Conservation (phyloP, 495 filamentous ascomycete species). For the Talaromyces proteolyticus region DNA sequence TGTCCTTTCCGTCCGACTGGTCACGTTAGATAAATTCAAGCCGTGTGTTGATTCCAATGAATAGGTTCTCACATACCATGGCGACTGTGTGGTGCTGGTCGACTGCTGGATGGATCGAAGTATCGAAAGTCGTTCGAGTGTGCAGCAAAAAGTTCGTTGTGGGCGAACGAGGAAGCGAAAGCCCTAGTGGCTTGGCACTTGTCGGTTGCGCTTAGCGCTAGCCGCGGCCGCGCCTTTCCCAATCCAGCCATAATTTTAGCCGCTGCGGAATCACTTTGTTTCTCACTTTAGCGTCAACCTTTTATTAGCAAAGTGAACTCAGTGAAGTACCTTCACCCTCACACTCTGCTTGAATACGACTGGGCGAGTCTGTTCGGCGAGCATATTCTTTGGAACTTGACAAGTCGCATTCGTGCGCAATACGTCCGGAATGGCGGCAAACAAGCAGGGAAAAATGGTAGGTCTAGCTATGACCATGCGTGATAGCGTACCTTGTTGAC, state of each 20-base stretch:
- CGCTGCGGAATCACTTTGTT: no score
- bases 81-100: slow-evolving; percentile 40
- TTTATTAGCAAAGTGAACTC: no score
- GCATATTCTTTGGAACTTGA: slow-evolving; percentile 48
- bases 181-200: slow-evolving; percentile 32
- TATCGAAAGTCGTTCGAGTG: slow-evolving; percentile 17
- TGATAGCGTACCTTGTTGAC: slow-evolving; percentile 43
- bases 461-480: slow-evolving; percentile 23
- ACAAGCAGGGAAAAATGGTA: slow-evolving; percentile 99
- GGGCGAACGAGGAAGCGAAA: slow-evolving; percentile 41
- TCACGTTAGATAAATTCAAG: slow-evolving; percentile 8
- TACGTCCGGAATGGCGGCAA: slow-evolving; percentile 65
- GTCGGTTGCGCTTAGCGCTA: not conserved
- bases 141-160: slow-evolving; percentile 35
- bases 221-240: not conserved
- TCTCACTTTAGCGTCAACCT: no score
- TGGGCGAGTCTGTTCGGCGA: not conserved
- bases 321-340: no score
- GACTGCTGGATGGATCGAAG: slow-evolving; percentile 30
- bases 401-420: slow-evolving; percentile 67
- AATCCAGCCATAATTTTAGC: not conserved
- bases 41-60: slow-evolving; percentile 4
- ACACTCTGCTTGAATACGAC: no score
- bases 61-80: slow-evolving; percentile 35
- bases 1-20: slow-evolving; percentile 61